Evolutionary conservation across 495 filamentous ascomycete species (phyloP), one percentile per base, ranked within the genome.

Genomic region (Penicillium verhagenii): DNA sequence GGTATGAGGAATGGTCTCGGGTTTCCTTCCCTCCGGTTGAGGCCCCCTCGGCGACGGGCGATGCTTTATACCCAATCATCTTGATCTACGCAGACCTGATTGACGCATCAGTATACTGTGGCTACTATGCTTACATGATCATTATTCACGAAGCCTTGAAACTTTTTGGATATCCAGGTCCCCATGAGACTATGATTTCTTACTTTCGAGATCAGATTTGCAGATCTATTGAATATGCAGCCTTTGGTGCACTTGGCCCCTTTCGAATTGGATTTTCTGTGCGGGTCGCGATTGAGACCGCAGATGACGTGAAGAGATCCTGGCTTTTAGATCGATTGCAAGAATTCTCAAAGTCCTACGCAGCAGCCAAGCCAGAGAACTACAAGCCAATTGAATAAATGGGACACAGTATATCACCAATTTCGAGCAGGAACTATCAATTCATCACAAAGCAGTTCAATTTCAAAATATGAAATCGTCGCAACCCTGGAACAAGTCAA

Each of bases 191-290:
- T 21, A 66, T 64, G 60, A 53, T 67, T 9, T 26, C 50, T 21
- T 68, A 67, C 52, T 72, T 63, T 26, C 56, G 65, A 14, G 71
- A 72, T 54, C 65, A 67, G 54, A 70, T 72, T 21, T 73, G 71
- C 59, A 66, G 54, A 33, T 73, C 70, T 6, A 60, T 73, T 10
- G 69, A 72, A 53, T 70, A 65, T 33, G 64, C 58, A 23, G 39
- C 61, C 8, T 58, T 54, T 16, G 68, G 71, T 7, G 43, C 66
- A n/a, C 55, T 72, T 16, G 67, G 71, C 0, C 71, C 67, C 13
- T 72, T 65, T 46, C 60, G 65, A 51, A 57, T 69, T 53, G 71
- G 61, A 1, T 71, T 73, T 38, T 43, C 68, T 11, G 47, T 73
- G 23, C 59, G 56, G n/a, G 67, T 71, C 14, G 70, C 61, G 3